Conservation (phyloP, 2,329 filamentous ascomycete genomes). For the Achaetomium macrosporum region DNA sequence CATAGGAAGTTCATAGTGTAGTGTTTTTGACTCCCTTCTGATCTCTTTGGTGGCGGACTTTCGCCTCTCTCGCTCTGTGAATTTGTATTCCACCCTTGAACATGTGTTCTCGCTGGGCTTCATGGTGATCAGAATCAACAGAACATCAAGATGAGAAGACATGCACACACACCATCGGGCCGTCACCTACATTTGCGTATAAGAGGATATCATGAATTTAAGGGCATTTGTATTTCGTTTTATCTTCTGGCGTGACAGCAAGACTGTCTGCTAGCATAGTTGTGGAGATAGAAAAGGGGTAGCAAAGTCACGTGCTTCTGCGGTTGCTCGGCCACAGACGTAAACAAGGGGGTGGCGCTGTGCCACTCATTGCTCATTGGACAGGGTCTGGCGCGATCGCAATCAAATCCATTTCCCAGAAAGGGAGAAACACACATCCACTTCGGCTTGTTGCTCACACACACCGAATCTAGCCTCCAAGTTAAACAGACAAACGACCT, state of each 20-base stretch:
- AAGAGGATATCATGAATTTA: too few species aligned
- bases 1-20: conserved; percentile 9
- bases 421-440: conserved; percentile 6
- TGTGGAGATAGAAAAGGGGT: background rate
- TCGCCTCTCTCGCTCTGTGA: too few species aligned
- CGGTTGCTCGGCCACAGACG: conserved; percentile 21
- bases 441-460: conserved; percentile 6
- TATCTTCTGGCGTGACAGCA: too few species aligned
- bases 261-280: background rate
- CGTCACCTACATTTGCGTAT: too few species aligned
- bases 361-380: conserved; percentile 12
- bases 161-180: too few species aligned
- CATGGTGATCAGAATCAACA: too few species aligned
- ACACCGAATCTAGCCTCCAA: background rate
- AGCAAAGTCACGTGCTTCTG: conserved; percentile 6
- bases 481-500: background rate
- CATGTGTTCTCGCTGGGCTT: background rate
- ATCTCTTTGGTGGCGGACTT: too few species aligned
- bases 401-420: conserved; percentile 19
- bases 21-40: background rate
- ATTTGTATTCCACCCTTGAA: background rate
- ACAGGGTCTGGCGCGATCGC: conserved; percentile 1
- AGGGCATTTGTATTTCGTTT: too few species aligned
- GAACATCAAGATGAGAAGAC: too few species aligned
- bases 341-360: conserved; percentile 14